phyloP scores from a whole-genome alignment of 805 yeast species.

The Wickerhamiella brachini region DNA sequence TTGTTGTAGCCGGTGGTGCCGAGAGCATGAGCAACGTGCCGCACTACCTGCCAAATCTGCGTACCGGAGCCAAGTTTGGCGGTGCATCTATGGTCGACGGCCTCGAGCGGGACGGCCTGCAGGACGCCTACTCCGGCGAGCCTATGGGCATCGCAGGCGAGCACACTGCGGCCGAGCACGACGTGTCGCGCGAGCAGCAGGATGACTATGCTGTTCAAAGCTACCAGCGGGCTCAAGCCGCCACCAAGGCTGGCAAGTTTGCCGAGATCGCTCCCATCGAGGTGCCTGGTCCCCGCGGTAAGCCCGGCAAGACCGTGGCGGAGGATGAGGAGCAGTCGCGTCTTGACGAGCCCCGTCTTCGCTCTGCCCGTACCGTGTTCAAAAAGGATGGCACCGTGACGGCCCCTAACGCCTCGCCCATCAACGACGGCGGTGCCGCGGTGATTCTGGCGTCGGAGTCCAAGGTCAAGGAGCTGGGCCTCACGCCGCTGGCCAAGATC shows the following conservation, averaged over 20 bases:
- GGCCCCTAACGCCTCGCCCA: slow-evolving; percentile 91
- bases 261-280: slow-evolving; percentile 78
- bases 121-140: slow-evolving; percentile 75
- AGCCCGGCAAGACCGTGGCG: slow-evolving; percentile 60
- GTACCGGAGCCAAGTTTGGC: slow-evolving; percentile 86
- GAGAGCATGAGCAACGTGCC: slow-evolving; percentile 96
- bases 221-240: slow-evolving; percentile 74
- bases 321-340: slow-evolving; percentile 77
- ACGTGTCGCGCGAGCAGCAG: slow-evolving; percentile 69
- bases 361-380: slow-evolving; percentile 85
- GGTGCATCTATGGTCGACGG: slow-evolving; percentile 73
- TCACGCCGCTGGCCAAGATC: slow-evolving; percentile 82
- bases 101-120: slow-evolving; percentile 79
- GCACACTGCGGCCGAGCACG: slow-evolving; percentile 79
- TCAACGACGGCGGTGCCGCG: slow-evolving; percentile 98
- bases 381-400: slow-evolving; percentile 93
- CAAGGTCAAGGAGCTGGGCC: slow-evolving; percentile 71
- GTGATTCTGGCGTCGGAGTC: slow-evolving; percentile 72
- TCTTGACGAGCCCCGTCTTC: slow-evolving; percentile 63
- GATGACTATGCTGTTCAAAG: slow-evolving; percentile 78
- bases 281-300: slow-evolving; percentile 75
- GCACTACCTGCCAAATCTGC: slow-evolving; percentile 73
- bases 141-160: slow-evolving; percentile 98
- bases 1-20: slow-evolving; percentile 94
- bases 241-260: slow-evolving; percentile 73